These are phyloP conservation scores for Strobilomyces echinocephalus DNA, from an alignment of 768 basidiomycete species.

Conservation along the genomic window DNA sequence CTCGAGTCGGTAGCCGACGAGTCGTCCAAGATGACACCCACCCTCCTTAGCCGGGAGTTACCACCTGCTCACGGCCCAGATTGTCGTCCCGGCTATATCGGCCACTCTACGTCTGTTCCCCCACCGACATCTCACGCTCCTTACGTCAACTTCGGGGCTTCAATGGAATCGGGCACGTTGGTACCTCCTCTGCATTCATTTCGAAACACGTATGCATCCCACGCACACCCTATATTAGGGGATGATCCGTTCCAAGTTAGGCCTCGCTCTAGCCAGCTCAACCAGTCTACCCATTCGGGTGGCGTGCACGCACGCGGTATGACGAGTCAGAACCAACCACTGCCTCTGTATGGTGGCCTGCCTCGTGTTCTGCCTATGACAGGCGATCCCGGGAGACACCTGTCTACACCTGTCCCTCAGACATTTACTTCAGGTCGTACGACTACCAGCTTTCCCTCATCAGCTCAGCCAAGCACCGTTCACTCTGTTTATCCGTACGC, in stretches of 20 bases:
- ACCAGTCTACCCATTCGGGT: conserved; percentile 28
- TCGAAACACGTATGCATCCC: conserved; percentile 6
- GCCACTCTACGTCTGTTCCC: conserved; percentile 28
- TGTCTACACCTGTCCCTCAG: conserved; percentile 13
- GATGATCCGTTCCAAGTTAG: conserved; percentile 42
- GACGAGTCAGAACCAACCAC: conserved; percentile 15
- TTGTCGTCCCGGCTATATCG: conserved; percentile 6
- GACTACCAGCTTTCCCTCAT: conserved; percentile 13
- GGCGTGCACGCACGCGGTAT: conserved; percentile 6
- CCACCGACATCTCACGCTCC: conserved; percentile 16
- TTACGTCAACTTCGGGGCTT: conserved; percentile 23
- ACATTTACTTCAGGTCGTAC: conserved; percentile 17
- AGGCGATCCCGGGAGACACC: conserved; percentile 3
- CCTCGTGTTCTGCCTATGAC: conserved; percentile 2
- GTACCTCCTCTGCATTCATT: conserved; percentile 4
- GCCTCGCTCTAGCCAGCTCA: conserved; percentile 44
- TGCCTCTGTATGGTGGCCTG: conserved; percentile 8
- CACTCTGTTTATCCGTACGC: conserved; percentile 15
- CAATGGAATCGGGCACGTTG: conserved; percentile 33
- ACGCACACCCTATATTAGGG: conserved; percentile 1
- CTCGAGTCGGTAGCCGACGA: conserved; percentile 71
- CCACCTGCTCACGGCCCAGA: conserved; percentile 10
- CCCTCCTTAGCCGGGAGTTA: conserved; percentile 26
- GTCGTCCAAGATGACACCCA: conserved; percentile 58
- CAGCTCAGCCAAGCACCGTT: conserved; percentile 5